Evolutionary conservation across 163 green algal species (phyloP), one percentile per base, ranked within the genome.

Genomic region (Volvox carteri): DNA sequence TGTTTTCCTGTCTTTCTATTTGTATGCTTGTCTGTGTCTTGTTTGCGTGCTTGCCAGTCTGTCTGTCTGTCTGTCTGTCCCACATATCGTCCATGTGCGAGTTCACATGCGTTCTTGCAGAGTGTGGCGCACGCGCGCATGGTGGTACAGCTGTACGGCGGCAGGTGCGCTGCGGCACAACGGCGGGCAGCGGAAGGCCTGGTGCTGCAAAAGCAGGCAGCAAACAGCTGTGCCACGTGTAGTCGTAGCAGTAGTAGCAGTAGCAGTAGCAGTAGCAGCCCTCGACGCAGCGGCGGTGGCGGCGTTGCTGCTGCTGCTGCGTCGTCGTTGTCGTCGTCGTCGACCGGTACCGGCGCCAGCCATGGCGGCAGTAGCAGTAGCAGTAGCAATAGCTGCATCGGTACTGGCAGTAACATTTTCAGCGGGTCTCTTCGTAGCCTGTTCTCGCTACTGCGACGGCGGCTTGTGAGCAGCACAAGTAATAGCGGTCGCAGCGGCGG

Each of bases 91-190:
- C n/a, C n/a, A n/a, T n/a, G n/a, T n/a, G n/a, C n/a, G n/a, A n/a
- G n/a, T n/a, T n/a, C n/a, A n/a, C n/a, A n/a, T n/a, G n/a, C n/a
- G n/a, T n/a, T n/a, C n/a, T n/a, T n/a, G 28, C 87, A 94, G 92
- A 95, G 92, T 14, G 92, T 95, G 76, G 94, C 94, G 8, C 89
- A 95, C 30, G 93, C 94, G 12, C 92, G 94, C 79, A 94, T 96
- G 93, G 94, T 96, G 90, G 90, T 94, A 79, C 93, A 95, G 88
- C 84, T 95, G 68, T 92, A 94, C 60, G 93, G 94, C 60, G 93
- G 91, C 62, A 84, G 90, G 44, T 33, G 33, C 46, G 85, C 44
- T 21, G 39, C 65, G 14, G 80, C 74, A 2, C 33, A 65, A 8
- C 39, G 68, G 35, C 74, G 72, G 0, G 72, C 83, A 2, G 68